A percentile compares a stretch with the other conserved stretches of the same genome.
Conservation (phyloP, 495 filamentous ascomycete species). For the Lophiostoma macrostomum region DNA sequence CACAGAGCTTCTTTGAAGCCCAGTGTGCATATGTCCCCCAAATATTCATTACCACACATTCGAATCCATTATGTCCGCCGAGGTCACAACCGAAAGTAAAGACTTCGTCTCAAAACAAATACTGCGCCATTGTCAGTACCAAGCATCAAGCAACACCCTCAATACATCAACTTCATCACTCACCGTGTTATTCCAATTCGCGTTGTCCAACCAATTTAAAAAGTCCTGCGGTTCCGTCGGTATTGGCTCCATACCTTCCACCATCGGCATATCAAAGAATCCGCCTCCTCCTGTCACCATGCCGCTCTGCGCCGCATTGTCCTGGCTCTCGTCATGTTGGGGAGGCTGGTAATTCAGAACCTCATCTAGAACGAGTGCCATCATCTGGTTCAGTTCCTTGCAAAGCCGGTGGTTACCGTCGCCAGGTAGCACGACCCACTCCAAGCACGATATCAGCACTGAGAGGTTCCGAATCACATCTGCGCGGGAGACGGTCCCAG, state of each 20-base stretch:
- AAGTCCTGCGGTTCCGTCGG: constrained; percentile 28
- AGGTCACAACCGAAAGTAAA: no score
- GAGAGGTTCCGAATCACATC: constrained; percentile 30
- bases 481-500: constrained; percentile 19
- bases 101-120: constrained; percentile 2
- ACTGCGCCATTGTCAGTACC: constrained; percentile 9
- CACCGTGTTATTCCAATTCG: constrained; percentile 31
- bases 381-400: constrained; percentile 30
- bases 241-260: constrained; percentile 32
- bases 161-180: no score
- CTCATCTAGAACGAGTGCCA: constrained; percentile 27
- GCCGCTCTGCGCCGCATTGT: not conserved
- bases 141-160: not conserved
- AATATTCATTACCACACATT: no score
- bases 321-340: constrained; percentile 4
- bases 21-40: no score
- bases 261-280: constrained; percentile 28
- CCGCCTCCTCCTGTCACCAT: not conserved
- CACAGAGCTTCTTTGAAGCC: no score
- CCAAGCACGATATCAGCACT: constrained; percentile 26
- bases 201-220: constrained; percentile 33
- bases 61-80: no score
- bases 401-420: constrained; percentile 31
- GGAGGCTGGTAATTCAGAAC: constrained; percentile 27
- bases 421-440: constrained; percentile 23